phyloP scores from a whole-genome alignment of 768 basidiomycete species.

The Lactarius quietus region DNA sequence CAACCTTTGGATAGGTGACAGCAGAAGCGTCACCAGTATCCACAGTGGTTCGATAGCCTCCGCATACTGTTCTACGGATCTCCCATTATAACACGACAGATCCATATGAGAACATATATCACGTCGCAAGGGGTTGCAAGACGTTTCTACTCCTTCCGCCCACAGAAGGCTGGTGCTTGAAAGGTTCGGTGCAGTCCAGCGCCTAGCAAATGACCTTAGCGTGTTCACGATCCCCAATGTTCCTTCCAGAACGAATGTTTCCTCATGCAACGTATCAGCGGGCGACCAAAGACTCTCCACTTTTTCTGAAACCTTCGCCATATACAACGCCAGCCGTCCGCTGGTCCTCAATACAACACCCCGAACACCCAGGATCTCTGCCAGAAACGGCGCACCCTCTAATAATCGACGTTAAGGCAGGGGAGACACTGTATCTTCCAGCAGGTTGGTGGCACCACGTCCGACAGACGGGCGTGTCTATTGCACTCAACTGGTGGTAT shows the following conservation, averaged over 20 bases:
- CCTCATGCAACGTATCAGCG: constrained; percentile 59
- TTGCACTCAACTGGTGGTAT: constrained; percentile 90
- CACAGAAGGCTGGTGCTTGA: constrained; percentile 79
- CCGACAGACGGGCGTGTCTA: constrained; percentile 58
- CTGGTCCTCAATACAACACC: constrained; percentile 78
- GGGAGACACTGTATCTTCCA: constrained; percentile 87
- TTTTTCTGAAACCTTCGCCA: constrained; percentile 54
- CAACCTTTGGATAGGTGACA: constrained; percentile 89
- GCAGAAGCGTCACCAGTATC: constrained; percentile 72
- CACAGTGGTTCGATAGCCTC: constrained; percentile 62
- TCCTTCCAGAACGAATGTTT: constrained; percentile 49
- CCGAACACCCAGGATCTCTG: constrained; percentile 44
- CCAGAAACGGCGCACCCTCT: constrained; percentile 60
- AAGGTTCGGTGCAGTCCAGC: constrained; percentile 64
- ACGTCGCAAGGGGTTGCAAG: constrained; percentile 79
- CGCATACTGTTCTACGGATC: background rate
- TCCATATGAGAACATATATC: constrained; percentile 93
- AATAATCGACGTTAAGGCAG: constrained; percentile 58
- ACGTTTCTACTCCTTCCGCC: constrained; percentile 86
- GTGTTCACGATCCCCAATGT: background rate
- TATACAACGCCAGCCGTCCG: constrained; percentile 48
- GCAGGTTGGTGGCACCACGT: constrained; percentile 95
- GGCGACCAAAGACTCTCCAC: constrained; percentile 27
- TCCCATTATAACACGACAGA: constrained; percentile 40
- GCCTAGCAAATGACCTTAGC: constrained; percentile 8